Evolutionary conservation across 2,329 filamentous ascomycete genomes (phyloP), one percentile per base, ranked within the genome.

Genomic region (Aphanocladium album): DNA sequence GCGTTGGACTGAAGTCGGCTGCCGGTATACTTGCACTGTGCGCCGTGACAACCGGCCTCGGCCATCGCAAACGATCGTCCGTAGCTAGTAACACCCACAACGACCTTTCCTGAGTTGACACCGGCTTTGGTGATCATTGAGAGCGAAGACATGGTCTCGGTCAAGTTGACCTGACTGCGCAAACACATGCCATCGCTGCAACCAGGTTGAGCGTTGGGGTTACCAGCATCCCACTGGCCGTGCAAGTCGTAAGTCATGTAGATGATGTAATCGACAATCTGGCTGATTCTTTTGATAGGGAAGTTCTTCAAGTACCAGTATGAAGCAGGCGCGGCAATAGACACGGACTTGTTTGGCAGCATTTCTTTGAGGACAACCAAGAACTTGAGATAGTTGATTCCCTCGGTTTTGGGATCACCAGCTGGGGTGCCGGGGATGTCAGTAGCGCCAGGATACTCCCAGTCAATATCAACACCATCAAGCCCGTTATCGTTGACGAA

Each of bases 41-140:
- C 67, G 68, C 1, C 73, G 66, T 1, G 71, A 72, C 63, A 75
- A 5, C 61, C 60, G 0, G 63, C 17, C 2, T 64, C 37, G 0
- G 64, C 60, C 70, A 73, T 73, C 9, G 67, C 57, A 60, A 73
- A 73, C 0, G 64, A 67, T 1, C 72, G 61, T 0, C 71, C 71
- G 45, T 65, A 76, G 63, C 70, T 72, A 0, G 68, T 21, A 2
- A 71, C 65, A 16, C 74, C 72, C 11, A 74, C 69, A 7, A 71
- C 37, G 9, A 75, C 61, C 62, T 73, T 71, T 60, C 65, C 67
- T 0, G 66, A 61, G 2, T 63, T 59, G 8, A 73, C 66, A 9
- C 67, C 65, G 14, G 70, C 70, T 41, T 75, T 73, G n/a, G 73
- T 77, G 57, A 74, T 69, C 71, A 77, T 77, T 23, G 69, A 62